phyloP scores from a whole-genome alignment of 2,329 filamentous ascomycete species.

The Fonsecaea nubica region DNA sequence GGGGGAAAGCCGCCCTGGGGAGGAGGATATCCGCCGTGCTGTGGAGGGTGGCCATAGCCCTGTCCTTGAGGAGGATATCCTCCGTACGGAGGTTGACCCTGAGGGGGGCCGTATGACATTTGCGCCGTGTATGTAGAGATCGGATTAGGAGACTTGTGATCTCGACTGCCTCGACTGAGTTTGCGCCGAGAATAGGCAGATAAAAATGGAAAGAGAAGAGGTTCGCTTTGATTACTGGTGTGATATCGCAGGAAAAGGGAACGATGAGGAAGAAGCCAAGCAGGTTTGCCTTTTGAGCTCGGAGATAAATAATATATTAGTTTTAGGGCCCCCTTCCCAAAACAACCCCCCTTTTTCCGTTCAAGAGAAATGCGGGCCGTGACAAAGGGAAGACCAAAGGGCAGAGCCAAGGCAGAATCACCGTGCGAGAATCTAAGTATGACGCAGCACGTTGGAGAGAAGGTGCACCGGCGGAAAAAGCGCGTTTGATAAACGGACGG shows the following conservation, averaged over 20 bases:
- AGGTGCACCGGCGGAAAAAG: background rate
- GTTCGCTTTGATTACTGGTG: too few relatives aligned
- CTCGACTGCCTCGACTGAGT: conserved; percentile 9
- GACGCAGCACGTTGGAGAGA: background rate
- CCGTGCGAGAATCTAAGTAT: conserved; percentile 2
- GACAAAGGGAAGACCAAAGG: background rate
- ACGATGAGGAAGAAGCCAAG: background rate
- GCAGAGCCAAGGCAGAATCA: conserved; percentile 14
- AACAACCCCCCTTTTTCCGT: background rate
- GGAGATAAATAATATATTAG: conserved; percentile 6
- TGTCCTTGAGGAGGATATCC: conserved; percentile 36
- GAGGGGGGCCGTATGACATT: conserved; percentile 37
- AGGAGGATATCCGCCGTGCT: conserved; percentile 37
- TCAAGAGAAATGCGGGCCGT: background rate
- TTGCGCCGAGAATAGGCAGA: background rate
- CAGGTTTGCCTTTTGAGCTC: conserved; percentile 11
- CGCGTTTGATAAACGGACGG: background rate
- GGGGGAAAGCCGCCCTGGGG: conserved; percentile 34
- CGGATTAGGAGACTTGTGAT: background rate
- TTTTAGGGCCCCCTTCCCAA: too few relatives aligned
- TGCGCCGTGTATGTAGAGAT: conserved; percentile 7
- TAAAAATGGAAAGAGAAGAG: background rate
- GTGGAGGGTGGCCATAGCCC: conserved; percentile 33
- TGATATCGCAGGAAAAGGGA: too few relatives aligned
- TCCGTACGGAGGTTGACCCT: conserved; percentile 40